Base-by-base conservation (phyloP, 306 rosid species). In the Dalbergia cochinchinensis region DNA sequence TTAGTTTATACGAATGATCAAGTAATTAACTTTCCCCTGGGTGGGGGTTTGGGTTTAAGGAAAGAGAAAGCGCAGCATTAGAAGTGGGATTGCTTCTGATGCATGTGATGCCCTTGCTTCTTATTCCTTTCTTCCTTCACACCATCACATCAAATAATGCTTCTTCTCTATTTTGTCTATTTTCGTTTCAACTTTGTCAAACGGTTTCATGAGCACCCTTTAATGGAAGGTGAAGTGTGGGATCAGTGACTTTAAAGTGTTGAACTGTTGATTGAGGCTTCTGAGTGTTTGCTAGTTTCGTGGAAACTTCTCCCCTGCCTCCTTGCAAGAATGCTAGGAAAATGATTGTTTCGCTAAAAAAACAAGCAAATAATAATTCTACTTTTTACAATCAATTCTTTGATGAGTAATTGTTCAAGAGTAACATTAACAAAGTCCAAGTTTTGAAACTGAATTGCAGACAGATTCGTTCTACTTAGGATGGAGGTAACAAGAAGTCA, bases 101-200 rank as follows among this genome's bases (percentile, higher is more conserved):
- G 72, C 50, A 57, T 81, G 69, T 3, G 15, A 47, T 47, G 53
- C 5, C 3, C 54, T 12, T 55, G 16, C 51, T 74, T 79, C 76
- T 33, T 71, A 54, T 79, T 78, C 84, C 73, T 77, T 85, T 78
- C 90, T 71, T 73, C 69, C 90, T 71, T 73, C 67, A 55, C 55
- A 50, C 11, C 77, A 63, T 15, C 20, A 10, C 53, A 47, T 11
- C 53, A 47, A 47, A 47, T 47, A 47, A 11, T 47, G 53, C 53
- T 12, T 47, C 53, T 4, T 47, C 10, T 42, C 8, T 42, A 6
- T 42, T 7, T 9, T 42, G 10, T 2, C 4, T 37, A 3, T 10
- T 47, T 11, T 47, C 10, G 4, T 47, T 47, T 11, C 3, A 47
- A 6, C 10, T 47, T 47, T 11, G 15, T 47, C 14, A 1, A 8